phyloP scores from a whole-genome alignment of 441 rosid genomes.

The Adansonia madagascariensis region DNA sequence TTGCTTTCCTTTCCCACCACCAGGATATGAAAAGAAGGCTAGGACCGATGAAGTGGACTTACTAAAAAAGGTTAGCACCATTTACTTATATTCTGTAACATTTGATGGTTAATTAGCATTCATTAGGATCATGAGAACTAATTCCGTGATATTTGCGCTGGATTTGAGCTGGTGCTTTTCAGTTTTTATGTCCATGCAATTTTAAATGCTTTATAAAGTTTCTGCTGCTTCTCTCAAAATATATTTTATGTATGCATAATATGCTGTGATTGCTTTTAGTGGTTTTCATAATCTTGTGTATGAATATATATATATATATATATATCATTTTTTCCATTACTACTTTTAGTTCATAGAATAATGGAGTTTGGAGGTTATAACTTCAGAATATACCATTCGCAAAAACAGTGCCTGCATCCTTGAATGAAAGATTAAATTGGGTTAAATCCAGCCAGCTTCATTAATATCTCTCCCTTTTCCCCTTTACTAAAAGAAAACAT shows the following conservation, averaged over 20 bases:
- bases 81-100: slow-evolving; percentile 12
- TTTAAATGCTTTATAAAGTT: slow-evolving; percentile 14
- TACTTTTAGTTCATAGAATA: background rate
- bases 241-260: slow-evolving; percentile 19
- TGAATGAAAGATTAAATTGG: background rate
- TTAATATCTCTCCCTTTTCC: background rate
- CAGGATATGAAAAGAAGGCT: slow-evolving; percentile 57
- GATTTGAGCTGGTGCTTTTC: background rate
- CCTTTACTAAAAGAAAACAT: background rate
- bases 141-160: background rate
- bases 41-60: slow-evolving; percentile 39
- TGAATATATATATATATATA: background rate
- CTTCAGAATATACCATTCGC: background rate
- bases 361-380: background rate
- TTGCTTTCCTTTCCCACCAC: slow-evolving; percentile 61
- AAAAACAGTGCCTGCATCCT: background rate
- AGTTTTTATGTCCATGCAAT: background rate
- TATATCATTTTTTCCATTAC: background rate
- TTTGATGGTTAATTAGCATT: slow-evolving; percentile 23
- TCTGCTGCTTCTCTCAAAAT: background rate
- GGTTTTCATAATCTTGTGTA: background rate
- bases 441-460: background rate
- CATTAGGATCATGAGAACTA: slow-evolving; percentile 13
- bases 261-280: slow-evolving; percentile 9
- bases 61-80: slow-evolving; percentile 46